These are phyloP conservation scores for Cymbopogon flexuosus DNA, from an alignment of 202 grass and related monocot species.

Conservation along the genomic window DNA sequence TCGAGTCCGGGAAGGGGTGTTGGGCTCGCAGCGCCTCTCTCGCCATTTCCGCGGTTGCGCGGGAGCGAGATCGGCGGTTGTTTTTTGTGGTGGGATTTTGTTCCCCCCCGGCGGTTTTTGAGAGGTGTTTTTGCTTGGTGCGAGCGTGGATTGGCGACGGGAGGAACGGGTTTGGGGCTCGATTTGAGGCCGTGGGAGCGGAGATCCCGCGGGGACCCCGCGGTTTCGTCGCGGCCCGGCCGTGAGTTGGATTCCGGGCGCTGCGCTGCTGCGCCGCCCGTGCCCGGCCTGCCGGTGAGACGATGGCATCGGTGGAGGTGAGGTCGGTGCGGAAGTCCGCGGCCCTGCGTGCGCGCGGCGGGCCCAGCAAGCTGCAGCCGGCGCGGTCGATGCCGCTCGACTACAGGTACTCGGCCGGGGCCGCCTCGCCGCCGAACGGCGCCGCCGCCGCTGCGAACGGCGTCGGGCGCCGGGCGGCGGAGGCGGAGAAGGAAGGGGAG, in stretches of 20 bases:
- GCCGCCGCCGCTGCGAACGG: constrained; percentile 26
- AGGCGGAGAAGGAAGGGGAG: constrained; percentile 13
- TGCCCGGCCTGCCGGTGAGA: constrained; percentile 16
- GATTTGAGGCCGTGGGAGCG: constrained; percentile 27
- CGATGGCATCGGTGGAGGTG: constrained; percentile 69
- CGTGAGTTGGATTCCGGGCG: not conserved
- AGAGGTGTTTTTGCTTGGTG: not conserved
- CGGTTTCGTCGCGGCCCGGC: not conserved
- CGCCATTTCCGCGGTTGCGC: not conserved
- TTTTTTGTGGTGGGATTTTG: not conserved
- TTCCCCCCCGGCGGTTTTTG: not conserved
- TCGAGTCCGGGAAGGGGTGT: not conserved
- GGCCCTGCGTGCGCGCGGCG: constrained; percentile 43
- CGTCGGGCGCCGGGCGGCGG: constrained; percentile 9
- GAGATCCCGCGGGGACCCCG: constrained; percentile 31
- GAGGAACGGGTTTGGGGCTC: not conserved
- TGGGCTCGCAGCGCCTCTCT: not conserved
- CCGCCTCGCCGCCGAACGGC: not conserved
- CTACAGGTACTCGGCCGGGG: constrained; percentile 37
- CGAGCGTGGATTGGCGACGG: constrained; percentile 23
- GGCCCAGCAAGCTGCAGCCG: constrained; percentile 48
- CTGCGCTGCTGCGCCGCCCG: not conserved
- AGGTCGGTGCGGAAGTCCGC: constrained; percentile 46
- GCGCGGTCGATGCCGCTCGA: constrained; percentile 62
- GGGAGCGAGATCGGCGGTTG: constrained; percentile 30